A percentile compares a stretch with the other conserved stretches of the same genome.
phyloP scores from a whole-genome alignment of 2,329 filamentous ascomycete species.

The Paecilomyces sp. region DNA sequence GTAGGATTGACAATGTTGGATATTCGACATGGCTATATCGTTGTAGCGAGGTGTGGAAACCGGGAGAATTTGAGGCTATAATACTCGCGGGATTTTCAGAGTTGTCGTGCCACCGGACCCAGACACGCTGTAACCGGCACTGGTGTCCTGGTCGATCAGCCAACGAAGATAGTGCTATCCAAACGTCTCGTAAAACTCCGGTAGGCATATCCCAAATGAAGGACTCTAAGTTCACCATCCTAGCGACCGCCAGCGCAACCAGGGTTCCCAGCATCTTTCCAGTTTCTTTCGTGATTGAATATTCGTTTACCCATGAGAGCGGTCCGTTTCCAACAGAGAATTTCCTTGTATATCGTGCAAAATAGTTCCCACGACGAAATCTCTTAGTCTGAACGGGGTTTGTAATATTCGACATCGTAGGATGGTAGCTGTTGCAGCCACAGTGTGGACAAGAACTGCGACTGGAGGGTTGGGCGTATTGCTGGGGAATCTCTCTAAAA shows the following conservation, averaged over 20 bases:
- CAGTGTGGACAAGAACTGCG: slow-evolving; percentile 20
- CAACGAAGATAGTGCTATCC: slow-evolving; percentile 68
- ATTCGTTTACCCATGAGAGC: slow-evolving; percentile 69
- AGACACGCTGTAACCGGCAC: slow-evolving; percentile 65
- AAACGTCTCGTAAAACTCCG: slow-evolving; percentile 72
- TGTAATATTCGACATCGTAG: neutral
- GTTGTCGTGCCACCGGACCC: slow-evolving; percentile 81
- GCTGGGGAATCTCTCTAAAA: slow-evolving; percentile 45
- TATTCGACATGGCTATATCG: slow-evolving; percentile 61
- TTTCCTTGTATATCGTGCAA: slow-evolving; percentile 70
- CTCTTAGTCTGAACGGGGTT: neutral
- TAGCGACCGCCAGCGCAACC: slow-evolving; percentile 69
- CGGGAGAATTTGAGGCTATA: neutral
- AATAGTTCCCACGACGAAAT: slow-evolving; percentile 60
- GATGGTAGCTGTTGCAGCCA: slow-evolving; percentile 19
- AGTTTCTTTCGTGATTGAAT: slow-evolving; percentile 72
- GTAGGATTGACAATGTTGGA: slow-evolving; percentile 71
- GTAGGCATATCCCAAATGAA: slow-evolving; percentile 90
- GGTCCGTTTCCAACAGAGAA: slow-evolving; percentile 82
- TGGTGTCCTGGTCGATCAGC: slow-evolving; percentile 55
- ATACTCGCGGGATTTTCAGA: slow-evolving; percentile 34
- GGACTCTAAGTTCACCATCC: slow-evolving; percentile 73
- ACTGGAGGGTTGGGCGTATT: slow-evolving; percentile 13
- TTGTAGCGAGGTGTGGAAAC: slow-evolving; percentile 38
- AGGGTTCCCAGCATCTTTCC: slow-evolving; percentile 85